phyloP scores from a whole-genome alignment of 148 eudicot species.

The Silene latifolia region DNA sequence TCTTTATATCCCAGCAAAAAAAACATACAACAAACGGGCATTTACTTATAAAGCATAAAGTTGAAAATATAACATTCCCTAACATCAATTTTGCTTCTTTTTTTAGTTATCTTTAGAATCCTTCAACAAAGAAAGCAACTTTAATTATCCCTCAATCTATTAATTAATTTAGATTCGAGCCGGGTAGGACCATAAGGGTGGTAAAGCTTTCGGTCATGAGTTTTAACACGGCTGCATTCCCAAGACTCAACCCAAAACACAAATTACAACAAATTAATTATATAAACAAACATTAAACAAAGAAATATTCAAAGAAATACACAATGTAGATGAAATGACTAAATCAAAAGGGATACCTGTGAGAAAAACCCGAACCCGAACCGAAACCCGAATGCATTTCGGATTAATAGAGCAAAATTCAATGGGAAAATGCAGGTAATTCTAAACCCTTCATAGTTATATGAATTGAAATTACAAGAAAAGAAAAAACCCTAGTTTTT shows the following conservation, averaged over 20 bases:
- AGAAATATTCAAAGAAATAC: background rate
- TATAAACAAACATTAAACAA: background rate
- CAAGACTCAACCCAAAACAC: no score
- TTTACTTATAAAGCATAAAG: conserved; percentile 15
- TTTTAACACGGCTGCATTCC: no score
- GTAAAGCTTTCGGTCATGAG: no score
- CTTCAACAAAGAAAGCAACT: conserved; percentile 10
- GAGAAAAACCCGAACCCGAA: background rate
- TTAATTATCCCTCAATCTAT: background rate
- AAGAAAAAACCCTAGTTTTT: conserved; percentile 6
- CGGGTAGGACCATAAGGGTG: no score
- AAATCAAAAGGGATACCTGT: conserved; percentile 16
- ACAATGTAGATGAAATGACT: background rate
- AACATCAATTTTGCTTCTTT: background rate
- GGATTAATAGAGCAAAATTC: conserved; percentile 1
- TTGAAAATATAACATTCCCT: background rate
- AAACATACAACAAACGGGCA: conserved; percentile 19
- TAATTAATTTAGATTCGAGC: background rate
- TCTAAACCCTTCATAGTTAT: conserved; percentile 11
- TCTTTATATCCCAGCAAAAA: background rate
- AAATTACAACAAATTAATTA: no score
- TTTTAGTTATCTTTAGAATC: conserved; percentile 10
- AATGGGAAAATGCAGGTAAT: conserved; percentile 13
- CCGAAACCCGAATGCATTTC: conserved; percentile 13
- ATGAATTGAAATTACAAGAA: no score